Base-by-base conservation (phyloP, 176 grass and related monocot species). In the Panicum miliaceum region DNA sequence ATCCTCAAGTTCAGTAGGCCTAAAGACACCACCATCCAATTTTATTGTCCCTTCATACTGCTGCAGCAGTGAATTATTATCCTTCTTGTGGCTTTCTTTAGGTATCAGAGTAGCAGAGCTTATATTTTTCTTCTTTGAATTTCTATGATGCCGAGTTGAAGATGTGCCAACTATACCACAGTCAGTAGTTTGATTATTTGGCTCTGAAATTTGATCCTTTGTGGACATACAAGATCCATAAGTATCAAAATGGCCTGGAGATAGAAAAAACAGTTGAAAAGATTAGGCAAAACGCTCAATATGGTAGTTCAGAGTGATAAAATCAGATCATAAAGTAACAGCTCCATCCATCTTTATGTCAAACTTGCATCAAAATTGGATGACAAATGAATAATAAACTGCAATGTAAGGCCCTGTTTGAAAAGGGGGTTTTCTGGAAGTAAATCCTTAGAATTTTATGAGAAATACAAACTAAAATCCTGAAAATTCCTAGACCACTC, bases 171-270 rank as follows among this genome's bases (percentile, higher is more conserved):
- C 78, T 78, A 78, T 83, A 64, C 52, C 75, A 77, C 79, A 82
- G 60, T 84, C 69, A 78, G 50, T 79, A 84, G 54, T 66, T 82
- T 87, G 87, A 58, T 75, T 87, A 84, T 70, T 77, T 35, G 2
- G 54, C 71, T 85, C 47, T 56, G 76, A 73, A 50, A 77, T 71
- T 43, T 79, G 72, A 78, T 68, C 79, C 80, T 90, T 87, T 52
- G 76, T 66, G 50, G 83, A 90, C 46, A 59, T 46, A 71, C 57
- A 92, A 34, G 88, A 87, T 80, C 69, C 84, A 86, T 77, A 86
- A 7, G 36, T 77, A 51, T 80, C 62, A 29, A 87, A 19, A 88
- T 83, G 64, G 69, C 88, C 92, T 96, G 97, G 97, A 70, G 35
- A 75, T 35, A 74, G 61, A 85, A 90, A 57, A 46, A 78, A 29